phyloP scores from a whole-genome alignment of 176 grass and related monocot genomes.

The Pontederia crassipes region DNA sequence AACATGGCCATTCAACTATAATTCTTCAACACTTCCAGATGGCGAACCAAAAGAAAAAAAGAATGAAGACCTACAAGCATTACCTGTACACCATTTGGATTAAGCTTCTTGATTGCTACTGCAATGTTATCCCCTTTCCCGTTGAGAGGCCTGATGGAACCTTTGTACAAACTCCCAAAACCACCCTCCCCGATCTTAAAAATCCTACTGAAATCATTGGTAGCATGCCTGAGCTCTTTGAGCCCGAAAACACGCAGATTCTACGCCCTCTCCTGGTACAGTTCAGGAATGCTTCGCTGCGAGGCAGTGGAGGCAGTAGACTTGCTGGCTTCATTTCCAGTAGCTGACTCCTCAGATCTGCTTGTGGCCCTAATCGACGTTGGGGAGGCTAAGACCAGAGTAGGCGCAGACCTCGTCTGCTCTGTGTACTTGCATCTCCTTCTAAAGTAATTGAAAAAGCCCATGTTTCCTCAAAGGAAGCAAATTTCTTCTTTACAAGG shows the following conservation, averaged over 20 bases:
- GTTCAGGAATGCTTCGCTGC: constrained; percentile 1
- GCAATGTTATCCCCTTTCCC: not conserved
- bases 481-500: too few relatives aligned
- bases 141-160: not conserved
- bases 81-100: constrained; percentile 1
- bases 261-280: constrained; percentile 7
- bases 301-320: not conserved
- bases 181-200: constrained; percentile 5
- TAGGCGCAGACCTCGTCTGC: too few relatives aligned
- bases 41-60: too few relatives aligned
- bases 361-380: too few relatives aligned
- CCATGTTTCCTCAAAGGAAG: too few relatives aligned
- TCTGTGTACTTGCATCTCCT: too few relatives aligned
- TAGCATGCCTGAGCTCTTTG: constrained; percentile 2
- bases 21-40: too few relatives aligned
- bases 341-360: too few relatives aligned
- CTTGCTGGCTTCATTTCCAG: not conserved
- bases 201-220: constrained; percentile 2
- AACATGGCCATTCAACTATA: too few relatives aligned
- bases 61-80: not conserved
- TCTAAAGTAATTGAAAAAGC: too few relatives aligned
- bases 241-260: constrained; percentile 4
- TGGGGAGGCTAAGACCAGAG: too few relatives aligned
- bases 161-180: constrained; percentile 5
- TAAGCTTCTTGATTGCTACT: constrained; percentile 9